Evolutionary conservation across 768 basidiomycete species (phyloP).

Genomic region (Amanita muscaria): DNA sequence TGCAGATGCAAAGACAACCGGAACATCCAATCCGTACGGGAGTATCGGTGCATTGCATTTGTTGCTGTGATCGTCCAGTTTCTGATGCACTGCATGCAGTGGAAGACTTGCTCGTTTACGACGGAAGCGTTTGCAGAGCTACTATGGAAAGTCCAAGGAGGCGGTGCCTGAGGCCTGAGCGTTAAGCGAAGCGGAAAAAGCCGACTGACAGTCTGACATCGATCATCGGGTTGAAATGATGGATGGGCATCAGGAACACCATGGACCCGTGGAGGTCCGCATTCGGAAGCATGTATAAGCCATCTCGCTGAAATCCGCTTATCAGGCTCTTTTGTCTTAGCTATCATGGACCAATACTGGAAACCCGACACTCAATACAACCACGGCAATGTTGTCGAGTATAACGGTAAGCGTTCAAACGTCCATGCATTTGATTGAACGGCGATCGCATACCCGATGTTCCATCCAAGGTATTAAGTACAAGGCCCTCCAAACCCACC

Average conservation of each 20-base stretch:
- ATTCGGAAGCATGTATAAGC: no score
- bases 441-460: not conserved
- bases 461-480: constrained; percentile 42
- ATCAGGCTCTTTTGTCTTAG: not conserved
- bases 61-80: no score
- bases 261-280: no score
- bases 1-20: constrained; percentile 76
- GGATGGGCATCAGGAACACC: no score
- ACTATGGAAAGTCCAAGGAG: constrained; percentile 73
- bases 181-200: no score
- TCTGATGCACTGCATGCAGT: constrained; percentile 42
- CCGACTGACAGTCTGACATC: no score
- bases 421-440: not conserved
- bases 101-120: constrained; percentile 85
- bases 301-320: no score
- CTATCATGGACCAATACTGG: constrained; percentile 29
- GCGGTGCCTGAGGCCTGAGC: no score
- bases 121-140: constrained; percentile 75
- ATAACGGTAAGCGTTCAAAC: constrained; percentile 36
- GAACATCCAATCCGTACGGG: constrained; percentile 89
- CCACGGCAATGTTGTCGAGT: constrained; percentile 44
- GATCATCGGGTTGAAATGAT: no score
- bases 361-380: constrained; percentile 56
- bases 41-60: constrained; percentile 58
- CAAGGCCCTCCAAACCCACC: constrained; percentile 66